A percentile compares a stretch with the other conserved stretches of the same genome.
phyloP scores from a whole-genome alignment of 345 rosid species.

The Lumnitzera littorea region DNA sequence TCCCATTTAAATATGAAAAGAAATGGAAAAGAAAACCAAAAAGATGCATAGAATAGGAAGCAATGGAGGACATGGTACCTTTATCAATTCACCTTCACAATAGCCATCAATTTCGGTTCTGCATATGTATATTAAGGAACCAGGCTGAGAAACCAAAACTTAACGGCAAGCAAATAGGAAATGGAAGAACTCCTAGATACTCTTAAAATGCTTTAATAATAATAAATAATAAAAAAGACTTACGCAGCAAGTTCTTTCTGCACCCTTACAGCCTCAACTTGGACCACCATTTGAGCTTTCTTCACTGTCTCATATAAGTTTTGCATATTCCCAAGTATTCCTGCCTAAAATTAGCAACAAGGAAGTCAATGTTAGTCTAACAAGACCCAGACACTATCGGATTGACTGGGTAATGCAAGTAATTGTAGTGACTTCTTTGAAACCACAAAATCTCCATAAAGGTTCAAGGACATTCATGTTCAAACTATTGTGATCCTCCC shows the following conservation, averaged over 20 bases:
- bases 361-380: conserved; percentile 12
- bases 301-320: conserved; percentile 86
- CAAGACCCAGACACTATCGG: too few species aligned
- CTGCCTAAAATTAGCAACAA: conserved; percentile 44
- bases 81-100: conserved; percentile 90
- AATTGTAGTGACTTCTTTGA: too few species aligned
- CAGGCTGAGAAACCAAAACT: conserved; percentile 11
- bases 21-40: too few species aligned
- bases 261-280: conserved; percentile 87
- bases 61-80: conserved; percentile 32
- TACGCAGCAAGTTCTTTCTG: conserved; percentile 91
- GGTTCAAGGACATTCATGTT: not conserved
- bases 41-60: too few species aligned
- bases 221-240: conserved; percentile 10
- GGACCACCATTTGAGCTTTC: conserved; percentile 98
- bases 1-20: not conserved
- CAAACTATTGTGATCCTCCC: not conserved
- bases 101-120: conserved; percentile 97
- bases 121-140: conserved; percentile 22
- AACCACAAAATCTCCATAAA: too few species aligned
- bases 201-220: too few species aligned
- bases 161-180: conserved; percentile 2
- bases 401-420: too few species aligned
- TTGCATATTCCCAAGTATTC: conserved; percentile 86
- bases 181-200: not conserved